Percentiles rank a stretch among this genome's conserved stretches.
Evolutionary conservation across 495 filamentous ascomycete species (phyloP).

Genomic region (Entonaema liquescens): DNA sequence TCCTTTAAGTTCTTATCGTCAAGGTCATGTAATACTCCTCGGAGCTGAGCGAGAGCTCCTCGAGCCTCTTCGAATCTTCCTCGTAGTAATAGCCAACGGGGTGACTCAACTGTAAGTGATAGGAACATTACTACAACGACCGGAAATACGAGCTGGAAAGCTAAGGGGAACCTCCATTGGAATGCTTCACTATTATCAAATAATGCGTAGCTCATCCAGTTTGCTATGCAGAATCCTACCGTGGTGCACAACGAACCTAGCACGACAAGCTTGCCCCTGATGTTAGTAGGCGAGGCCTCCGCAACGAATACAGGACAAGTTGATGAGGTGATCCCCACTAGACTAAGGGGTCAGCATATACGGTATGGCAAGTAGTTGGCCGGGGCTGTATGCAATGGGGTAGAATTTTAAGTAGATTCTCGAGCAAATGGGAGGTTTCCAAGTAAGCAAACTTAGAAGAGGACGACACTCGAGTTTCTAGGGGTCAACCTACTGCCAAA

Average conservation of each 20-base stretch:
- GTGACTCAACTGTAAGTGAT: conserved; percentile 44
- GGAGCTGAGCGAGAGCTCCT: conserved; percentile 37
- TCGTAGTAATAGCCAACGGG: conserved; percentile 42
- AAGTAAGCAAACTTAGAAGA: neutral
- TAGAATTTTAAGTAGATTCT: conserved; percentile 16
- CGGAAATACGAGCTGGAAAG: conserved; percentile 50
- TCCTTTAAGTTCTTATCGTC: conserved; percentile 38
- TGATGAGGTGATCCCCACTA: conserved; percentile 43
- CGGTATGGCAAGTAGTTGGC: conserved; percentile 2
- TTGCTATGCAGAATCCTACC: conserved; percentile 47
- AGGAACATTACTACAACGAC: conserved; percentile 41
- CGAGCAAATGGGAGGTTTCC: neutral
- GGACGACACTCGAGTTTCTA: neutral
- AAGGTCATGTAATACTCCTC: conserved; percentile 29
- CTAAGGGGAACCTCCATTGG: conserved; percentile 54
- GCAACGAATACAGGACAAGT: conserved; percentile 42
- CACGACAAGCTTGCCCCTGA: conserved; percentile 49
- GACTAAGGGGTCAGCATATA: conserved; percentile 25
- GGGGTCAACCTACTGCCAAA: conserved; percentile 40
- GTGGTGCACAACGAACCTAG: conserved; percentile 45
- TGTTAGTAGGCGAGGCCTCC: conserved; percentile 41
- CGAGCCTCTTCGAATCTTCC: conserved; percentile 43
- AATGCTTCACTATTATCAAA: conserved; percentile 39
- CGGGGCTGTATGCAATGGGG: conserved; percentile 8
- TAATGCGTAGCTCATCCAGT: conserved; percentile 49